phyloP scores from a whole-genome alignment of 139 green algal genomes.

The Micractinium sp. region DNA sequence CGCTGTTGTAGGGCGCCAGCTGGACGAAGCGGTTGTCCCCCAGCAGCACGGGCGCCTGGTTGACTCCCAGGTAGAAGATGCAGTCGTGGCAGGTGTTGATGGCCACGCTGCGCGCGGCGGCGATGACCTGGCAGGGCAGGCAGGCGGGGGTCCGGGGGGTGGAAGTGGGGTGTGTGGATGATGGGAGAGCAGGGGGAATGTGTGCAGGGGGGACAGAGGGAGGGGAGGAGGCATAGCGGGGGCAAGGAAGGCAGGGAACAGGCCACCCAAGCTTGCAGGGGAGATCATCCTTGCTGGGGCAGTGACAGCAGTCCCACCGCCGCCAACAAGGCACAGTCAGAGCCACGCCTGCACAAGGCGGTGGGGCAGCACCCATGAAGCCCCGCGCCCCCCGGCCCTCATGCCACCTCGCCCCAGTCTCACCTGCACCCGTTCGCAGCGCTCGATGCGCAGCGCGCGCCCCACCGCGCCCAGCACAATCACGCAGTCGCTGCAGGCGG shows the following conservation, averaged over 20 bases:
- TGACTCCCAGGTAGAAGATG: slow-evolving; percentile 80
- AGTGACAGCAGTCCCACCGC: not conserved
- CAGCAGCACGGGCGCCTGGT: slow-evolving; percentile 72
- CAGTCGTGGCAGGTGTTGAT: slow-evolving; percentile 86
- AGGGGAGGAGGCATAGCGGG: not conserved
- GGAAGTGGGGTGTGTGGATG: not conserved
- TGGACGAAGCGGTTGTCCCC: slow-evolving; percentile 84
- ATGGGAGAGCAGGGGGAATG: not conserved
- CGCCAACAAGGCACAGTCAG: too few species aligned
- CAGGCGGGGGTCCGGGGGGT: not conserved
- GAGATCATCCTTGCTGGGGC: not conserved
- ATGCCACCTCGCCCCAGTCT: not conserved
- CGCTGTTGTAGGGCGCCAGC: slow-evolving; percentile 85
- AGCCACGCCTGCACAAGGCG: too few species aligned
- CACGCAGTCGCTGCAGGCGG: slow-evolving; percentile 85
- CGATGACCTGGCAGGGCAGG: slow-evolving; percentile 62
- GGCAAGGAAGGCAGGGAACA: not conserved
- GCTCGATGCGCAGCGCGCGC: slow-evolving; percentile 74
- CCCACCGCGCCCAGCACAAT: slow-evolving; percentile 78
- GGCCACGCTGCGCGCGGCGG: slow-evolving; percentile 56
- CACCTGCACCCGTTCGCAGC: slow-evolving; percentile 81
- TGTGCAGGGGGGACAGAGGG: not conserved
- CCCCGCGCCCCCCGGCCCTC: too few species aligned
- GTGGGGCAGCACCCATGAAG: too few species aligned
- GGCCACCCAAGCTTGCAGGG: not conserved